Base-by-base conservation (phyloP, 108 stramenopile species). In the Skeletonema potamos region DNA sequence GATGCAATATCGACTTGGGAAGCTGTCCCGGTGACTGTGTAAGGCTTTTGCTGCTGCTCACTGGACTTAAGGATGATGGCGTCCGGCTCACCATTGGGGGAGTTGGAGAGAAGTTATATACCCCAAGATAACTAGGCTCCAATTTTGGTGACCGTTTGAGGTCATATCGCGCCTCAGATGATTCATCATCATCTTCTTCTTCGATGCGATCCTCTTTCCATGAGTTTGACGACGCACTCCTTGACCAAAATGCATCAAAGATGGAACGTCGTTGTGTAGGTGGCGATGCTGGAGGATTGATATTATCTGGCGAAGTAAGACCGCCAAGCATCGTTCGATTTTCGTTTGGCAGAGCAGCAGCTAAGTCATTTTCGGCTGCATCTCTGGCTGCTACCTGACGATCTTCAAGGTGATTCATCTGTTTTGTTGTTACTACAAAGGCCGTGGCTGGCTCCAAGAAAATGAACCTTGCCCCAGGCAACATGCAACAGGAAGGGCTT, bases 1-100 rank as follows among this genome's bases (percentile, higher is more conserved):
- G 66, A 15, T 66, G 66, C 6, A 77, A 29, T 58, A 77, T 77
- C 1, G 76, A 77, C 68, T 77, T 77, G 29, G 76, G 76, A 27
- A 39, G 61, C 27, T 15, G 36, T 18, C 28, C 28, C 6, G 68
- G 68, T 24, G 68, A 70, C 4, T 48, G 58, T 0, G 68, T 26
- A 30, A 70, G 60, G 43, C 33, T 62, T 34, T 62, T 57, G 26
- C 37, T 27, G 33, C 68, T 66, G 39, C 60, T 56, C n/a, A 58
- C 13, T 13, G 62, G 55, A 28, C 62, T 69, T 33, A 69, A 18
- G 6, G 58, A 34, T 30, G 27, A 34, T 6, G 68, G 57, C 39
- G 62, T 57, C 26, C 26, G 68, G 39, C 58, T 62, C 10, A 51
- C 29, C n/a, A 63, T 15, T 34, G 74, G 74, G 28, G 62, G 34